Evolutionary conservation across 2,329 filamentous ascomycete genomes (phyloP), one percentile per base, ranked within the genome.

Genomic region (Cercospora sp.): DNA sequence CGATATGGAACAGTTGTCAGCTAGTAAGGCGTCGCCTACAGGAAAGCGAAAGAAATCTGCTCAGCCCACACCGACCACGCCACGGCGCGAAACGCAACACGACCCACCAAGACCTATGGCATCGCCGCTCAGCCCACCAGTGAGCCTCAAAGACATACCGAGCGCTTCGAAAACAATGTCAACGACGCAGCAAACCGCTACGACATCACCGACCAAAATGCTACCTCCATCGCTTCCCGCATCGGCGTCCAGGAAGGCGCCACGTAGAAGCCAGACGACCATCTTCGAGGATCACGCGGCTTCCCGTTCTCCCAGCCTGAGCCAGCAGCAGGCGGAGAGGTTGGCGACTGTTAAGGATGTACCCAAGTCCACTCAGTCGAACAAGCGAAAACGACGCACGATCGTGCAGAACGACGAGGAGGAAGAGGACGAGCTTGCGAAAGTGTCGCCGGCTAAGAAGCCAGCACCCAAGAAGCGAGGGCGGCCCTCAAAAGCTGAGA

Each of bases 281-380:
- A 78, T 79, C 58, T 79, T 75, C 58, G 78, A 79, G 66, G 78
- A 79, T 43, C 76, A 77, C 58, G 68, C 77, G 13, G 66, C 70
- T 13, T 71, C 73, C 49, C 70, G 63, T 26, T 72, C 70, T 4
- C 75, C 73, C n/a, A 77, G 55, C 49, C 72, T 78, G 10, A 75
- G 73, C 62, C 76, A 79, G 58, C 76, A 78, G 66, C 77, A 79
- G 66, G 75, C 74, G n/a, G 70, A 64, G 9, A 71, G 77, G n/a
- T 69, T 74, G 61, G 67, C 70, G 9, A 70, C 70, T 21, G 62
- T 73, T 9, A 40, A 62, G 30, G 71, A 74, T 30, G 24, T 71
- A 13, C 53, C 69, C 28, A 69, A 72, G 12, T 59, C 55, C 12
- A 43, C 62, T 10, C 65, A 61, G 18, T 66, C 68, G 43, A 69